Base-by-base conservation (phyloP, 768 basidiomycete genomes). In the Boletus coccyginus region DNA sequence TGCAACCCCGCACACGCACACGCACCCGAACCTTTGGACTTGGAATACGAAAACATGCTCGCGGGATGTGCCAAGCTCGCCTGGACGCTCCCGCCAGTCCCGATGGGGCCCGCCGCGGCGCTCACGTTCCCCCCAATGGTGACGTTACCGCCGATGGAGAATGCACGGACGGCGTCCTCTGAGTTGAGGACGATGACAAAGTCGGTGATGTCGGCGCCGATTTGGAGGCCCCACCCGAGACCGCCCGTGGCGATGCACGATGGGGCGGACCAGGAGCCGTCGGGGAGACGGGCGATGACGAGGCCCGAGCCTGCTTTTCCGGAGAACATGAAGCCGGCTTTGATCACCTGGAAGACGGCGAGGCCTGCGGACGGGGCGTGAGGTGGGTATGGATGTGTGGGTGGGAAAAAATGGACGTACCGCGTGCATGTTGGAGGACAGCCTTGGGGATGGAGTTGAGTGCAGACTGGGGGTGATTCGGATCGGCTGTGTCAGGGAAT, bases 131-230 rank as follows among this genome's bases (percentile, higher is more conserved):
- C 96, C 2, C 96, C 96, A 52, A 98, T 91, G 3, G 95, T 98
- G 27, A 98, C 84, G 69, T 99, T 99, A 10, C 96, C 96, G 38
- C 95, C 95, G 49, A 93, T 79, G 4, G 92, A 93, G 78, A 98
- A 98, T 11, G 97, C 96, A 44, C 87, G 82, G 33, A 99, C 93
- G 40, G 96, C 94, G 53, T 98, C 95, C 64, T 97, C 93, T 61
- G 87, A 90, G 78, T 98, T 98, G 66, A 98, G 87, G 39, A 99
- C 94, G 70, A 98, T 86, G 55, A 99, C 95, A 62, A 98, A 97
- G 70, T 98, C 94, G 46, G 87, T 90, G 69, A 95, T 83, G 75
- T 97, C 95, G 3, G 95, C 95, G 46, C 95, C 95, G 54, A 96
- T 92, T 74, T 98, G 96, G 42, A 95, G 85, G 33, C 93, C 93